phyloP scores from a whole-genome alignment of 2,329 filamentous ascomycete species.

The Fusarium tanahbumbuense region DNA sequence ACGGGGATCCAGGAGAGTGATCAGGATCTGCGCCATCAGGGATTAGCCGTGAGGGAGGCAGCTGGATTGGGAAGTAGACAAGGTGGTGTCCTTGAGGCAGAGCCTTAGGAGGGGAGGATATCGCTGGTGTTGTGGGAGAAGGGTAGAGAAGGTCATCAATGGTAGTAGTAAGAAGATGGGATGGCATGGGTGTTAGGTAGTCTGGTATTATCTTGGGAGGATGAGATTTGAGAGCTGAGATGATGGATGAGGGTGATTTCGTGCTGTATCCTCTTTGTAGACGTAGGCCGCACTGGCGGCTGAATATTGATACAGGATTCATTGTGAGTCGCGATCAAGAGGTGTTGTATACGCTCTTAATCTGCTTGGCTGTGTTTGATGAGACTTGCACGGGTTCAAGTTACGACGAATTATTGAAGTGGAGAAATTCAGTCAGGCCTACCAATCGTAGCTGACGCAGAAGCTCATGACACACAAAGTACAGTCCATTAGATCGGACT shows the following conservation, averaged over 20 bases:
- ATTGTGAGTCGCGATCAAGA: background rate
- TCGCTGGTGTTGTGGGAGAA: slow-evolving; percentile 22
- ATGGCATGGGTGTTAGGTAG: slow-evolving; percentile 67
- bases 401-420: background rate
- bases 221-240: slow-evolving; percentile 42
- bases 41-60: slow-evolving; percentile 71
- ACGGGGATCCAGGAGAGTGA: slow-evolving; percentile 79
- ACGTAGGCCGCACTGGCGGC: slow-evolving; percentile 13
- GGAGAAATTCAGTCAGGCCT: background rate
- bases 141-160: slow-evolving; percentile 66
- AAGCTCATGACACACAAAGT: background rate
- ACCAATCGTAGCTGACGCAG: background rate
- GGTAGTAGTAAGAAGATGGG: slow-evolving; percentile 72
- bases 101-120: slow-evolving; percentile 42
- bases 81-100: slow-evolving; percentile 81
- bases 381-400: background rate
- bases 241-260: slow-evolving; percentile 19
- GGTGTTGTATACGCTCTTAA: background rate
- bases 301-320: slow-evolving; percentile 2
- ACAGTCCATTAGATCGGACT: background rate
- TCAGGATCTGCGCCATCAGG: slow-evolving; percentile 86
- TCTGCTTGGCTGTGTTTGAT: background rate
- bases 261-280: slow-evolving; percentile 13
- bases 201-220: slow-evolving; percentile 56
- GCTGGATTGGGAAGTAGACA: slow-evolving; percentile 84